These are phyloP conservation scores for Fraxinus sp. DNA, from an alignment of 305 asterid species.

Conservation along the genomic window DNA sequence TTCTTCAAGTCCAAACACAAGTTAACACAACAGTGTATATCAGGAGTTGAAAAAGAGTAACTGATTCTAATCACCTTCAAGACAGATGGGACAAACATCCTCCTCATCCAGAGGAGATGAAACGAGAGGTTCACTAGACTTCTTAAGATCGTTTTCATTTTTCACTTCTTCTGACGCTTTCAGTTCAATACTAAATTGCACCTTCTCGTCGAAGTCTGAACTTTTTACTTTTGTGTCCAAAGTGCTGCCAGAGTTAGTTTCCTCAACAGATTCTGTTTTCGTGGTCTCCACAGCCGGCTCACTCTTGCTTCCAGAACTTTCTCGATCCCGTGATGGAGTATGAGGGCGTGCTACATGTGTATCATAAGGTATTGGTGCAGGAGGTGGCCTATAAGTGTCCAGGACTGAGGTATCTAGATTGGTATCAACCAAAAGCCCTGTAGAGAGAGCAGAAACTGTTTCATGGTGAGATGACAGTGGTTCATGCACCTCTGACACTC, in stretches of 20 bases:
- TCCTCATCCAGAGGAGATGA: slow-evolving; percentile 62
- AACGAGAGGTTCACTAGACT: slow-evolving; percentile 37
- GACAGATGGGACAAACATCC: slow-evolving; percentile 83
- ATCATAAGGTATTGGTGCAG: slow-evolving; percentile 78
- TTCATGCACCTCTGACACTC: slow-evolving; percentile 51
- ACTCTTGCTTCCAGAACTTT: slow-evolving; percentile 36
- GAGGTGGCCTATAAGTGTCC: slow-evolving; percentile 79
- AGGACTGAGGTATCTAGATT: slow-evolving; percentile 81
- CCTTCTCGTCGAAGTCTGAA: slow-evolving; percentile 46
- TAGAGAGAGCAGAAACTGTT: slow-evolving; percentile 46
- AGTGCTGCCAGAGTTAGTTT: slow-evolving; percentile 40
- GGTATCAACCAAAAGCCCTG: slow-evolving; percentile 79
- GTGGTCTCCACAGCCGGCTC: slow-evolving; percentile 39
- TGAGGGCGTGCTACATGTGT: slow-evolving; percentile 42
- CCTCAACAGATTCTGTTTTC: slow-evolving; percentile 35
- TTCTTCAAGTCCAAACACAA: slow-evolving; percentile 13
- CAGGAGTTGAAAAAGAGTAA: slow-evolving; percentile 4
- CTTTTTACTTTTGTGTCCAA: slow-evolving; percentile 46
- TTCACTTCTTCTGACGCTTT: slow-evolving; percentile 41
- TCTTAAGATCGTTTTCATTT: slow-evolving; percentile 61
- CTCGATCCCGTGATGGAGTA: slow-evolving; percentile 44
- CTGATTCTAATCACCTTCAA: slow-evolving; percentile 56
- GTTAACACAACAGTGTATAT: not conserved
- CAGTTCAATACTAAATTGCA: slow-evolving; percentile 35
- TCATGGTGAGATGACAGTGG: slow-evolving; percentile 60